Percentiles rank a stretch among this genome's conserved stretches.
Conservation (phyloP, 2,329 filamentous ascomycete species). For the Pseudopyrenochaeta lycopersici region DNA sequence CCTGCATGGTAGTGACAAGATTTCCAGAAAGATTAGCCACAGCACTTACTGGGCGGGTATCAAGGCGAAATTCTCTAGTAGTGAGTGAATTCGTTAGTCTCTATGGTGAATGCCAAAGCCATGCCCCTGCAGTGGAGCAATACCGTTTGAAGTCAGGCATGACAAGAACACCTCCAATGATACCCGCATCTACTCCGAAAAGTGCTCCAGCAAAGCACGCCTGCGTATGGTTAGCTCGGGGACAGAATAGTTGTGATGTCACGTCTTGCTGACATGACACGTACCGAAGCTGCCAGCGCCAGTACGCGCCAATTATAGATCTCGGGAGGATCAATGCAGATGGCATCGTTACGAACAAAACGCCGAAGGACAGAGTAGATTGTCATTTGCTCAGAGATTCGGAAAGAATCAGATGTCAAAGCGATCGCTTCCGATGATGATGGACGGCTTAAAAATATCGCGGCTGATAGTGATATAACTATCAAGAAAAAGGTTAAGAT, state of each 20-base stretch:
- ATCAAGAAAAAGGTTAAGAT: no score
- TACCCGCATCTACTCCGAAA: not conserved
- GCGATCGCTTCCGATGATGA: no score
- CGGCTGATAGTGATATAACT: no score
- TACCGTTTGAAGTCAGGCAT: not conserved
- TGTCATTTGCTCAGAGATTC: not conserved
- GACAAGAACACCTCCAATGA: not conserved
- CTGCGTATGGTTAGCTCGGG: not conserved
- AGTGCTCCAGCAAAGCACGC: not conserved
- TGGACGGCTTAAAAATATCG: no score
- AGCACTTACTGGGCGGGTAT: not conserved
- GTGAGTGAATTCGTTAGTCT: not conserved
- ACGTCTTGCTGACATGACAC: not conserved
- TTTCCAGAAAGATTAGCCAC: not conserved
- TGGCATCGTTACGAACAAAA: not conserved
- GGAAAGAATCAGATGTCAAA: no score
- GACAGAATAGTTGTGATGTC: no score
- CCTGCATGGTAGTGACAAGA: not conserved
- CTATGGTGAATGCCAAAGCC: no score
- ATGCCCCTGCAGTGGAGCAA: no score
- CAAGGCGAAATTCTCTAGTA: not conserved
- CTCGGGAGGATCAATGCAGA: not conserved
- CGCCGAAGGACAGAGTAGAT: not conserved
- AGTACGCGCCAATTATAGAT: not conserved
- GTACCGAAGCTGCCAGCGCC: not conserved